Percentiles rank a stretch among this genome's conserved stretches.
Conservation (phyloP, 2,329 filamentous ascomycete species). For the Huntiella moniliformis region DNA sequence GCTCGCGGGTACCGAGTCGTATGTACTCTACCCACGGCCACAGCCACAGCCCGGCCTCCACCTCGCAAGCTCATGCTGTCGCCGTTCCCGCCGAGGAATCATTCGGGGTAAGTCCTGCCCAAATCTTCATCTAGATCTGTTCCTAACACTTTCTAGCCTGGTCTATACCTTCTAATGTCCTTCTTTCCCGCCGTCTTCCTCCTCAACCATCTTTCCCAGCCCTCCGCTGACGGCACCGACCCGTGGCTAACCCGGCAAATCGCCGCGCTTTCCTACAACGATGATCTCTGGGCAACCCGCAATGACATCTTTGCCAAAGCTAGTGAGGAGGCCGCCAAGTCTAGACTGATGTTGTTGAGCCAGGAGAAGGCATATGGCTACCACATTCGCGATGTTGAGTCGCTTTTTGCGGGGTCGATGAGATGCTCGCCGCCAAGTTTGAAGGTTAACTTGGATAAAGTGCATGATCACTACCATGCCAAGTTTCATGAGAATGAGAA, state of each 20-base stretch:
- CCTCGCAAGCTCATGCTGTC: slow-evolving; percentile 25
- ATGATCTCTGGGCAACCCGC: slow-evolving; percentile 30
- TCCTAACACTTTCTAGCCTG: slow-evolving; percentile 21
- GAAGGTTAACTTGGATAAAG: slow-evolving; percentile 30
- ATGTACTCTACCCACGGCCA: slow-evolving; percentile 34
- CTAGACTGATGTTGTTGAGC: slow-evolving; percentile 35
- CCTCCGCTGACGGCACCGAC: slow-evolving; percentile 29
- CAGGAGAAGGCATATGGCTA: slow-evolving; percentile 26
- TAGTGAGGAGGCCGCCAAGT: slow-evolving; percentile 36
- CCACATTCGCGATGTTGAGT: slow-evolving; percentile 40
- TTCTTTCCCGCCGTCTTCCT: slow-evolving; percentile 26
- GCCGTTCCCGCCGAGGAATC: slow-evolving; percentile 32
- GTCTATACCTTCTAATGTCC: slow-evolving; percentile 28
- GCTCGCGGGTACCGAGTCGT: slow-evolving; percentile 19
- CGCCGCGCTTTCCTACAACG: slow-evolving; percentile 22
- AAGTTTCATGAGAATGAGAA: slow-evolving; percentile 36
- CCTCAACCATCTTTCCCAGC: slow-evolving; percentile 31
- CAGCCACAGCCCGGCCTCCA: slow-evolving; percentile 24
- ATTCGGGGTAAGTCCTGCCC: slow-evolving; percentile 31
- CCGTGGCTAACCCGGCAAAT: slow-evolving; percentile 27
- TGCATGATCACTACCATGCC: slow-evolving; percentile 38
- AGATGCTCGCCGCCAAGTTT: slow-evolving; percentile 8
- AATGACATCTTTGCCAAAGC: slow-evolving; percentile 33
- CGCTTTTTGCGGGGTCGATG: slow-evolving; percentile 35
- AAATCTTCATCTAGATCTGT: not conserved